phyloP scores from a whole-genome alignment of 2,329 filamentous ascomycete species.

The Trichophyton verrucosum region DNA sequence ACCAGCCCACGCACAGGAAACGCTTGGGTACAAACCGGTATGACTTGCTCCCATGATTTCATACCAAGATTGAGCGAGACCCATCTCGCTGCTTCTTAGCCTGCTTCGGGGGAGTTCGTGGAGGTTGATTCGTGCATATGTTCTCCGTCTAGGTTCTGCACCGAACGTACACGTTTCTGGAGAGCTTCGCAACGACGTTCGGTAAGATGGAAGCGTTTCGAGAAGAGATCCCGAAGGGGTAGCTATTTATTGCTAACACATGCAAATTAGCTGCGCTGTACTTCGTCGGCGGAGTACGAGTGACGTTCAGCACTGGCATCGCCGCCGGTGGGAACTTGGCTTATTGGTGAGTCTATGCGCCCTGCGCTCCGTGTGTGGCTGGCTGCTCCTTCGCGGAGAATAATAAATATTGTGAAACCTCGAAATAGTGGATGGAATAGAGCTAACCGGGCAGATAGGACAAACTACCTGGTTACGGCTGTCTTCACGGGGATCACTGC shows the following conservation, averaged over 20 bases:
- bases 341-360: slow-evolving; percentile 38
- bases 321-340: slow-evolving; percentile 49
- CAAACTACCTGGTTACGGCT: slow-evolving; percentile 47
- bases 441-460: slow-evolving; percentile 28
- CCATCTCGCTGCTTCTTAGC: background rate
- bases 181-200: slow-evolving; percentile 49
- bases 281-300: slow-evolving; percentile 48
- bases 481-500: slow-evolving; percentile 51
- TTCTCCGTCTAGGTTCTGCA: slow-evolving; percentile 38
- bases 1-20: slow-evolving; percentile 27
- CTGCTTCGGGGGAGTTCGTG: background rate
- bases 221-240: too few relatives aligned
- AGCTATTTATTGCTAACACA: background rate
- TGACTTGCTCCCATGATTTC: slow-evolving; percentile 12
- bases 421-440: background rate
- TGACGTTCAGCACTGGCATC: slow-evolving; percentile 51
- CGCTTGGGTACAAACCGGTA: slow-evolving; percentile 46
- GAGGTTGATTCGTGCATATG: background rate
- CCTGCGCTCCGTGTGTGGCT: background rate
- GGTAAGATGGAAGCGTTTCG: slow-evolving; percentile 26
- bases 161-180: slow-evolving; percentile 44
- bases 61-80: background rate
- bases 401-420: background rate
- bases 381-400: background rate
- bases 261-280: slow-evolving; percentile 42